Conservation (phyloP, 176 grass and related monocot species). For the Dendrocalamus sinicus region DNA sequence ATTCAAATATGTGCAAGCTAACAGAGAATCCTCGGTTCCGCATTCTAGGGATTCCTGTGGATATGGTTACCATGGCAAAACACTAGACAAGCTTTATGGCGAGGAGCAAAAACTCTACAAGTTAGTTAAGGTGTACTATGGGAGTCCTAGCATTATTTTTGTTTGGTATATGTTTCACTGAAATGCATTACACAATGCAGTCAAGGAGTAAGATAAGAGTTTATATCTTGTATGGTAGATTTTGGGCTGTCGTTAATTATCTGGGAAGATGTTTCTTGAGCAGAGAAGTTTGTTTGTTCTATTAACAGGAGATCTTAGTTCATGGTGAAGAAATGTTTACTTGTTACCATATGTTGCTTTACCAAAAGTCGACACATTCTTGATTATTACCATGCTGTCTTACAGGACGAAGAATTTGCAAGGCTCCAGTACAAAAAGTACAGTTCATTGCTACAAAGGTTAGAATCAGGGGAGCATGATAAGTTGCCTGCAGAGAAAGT, state of each 20-base stretch:
- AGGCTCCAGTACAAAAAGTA: conserved; percentile 74
- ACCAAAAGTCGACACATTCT: neutral
- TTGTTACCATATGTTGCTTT: conserved; percentile 17
- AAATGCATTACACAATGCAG: conserved; percentile 17
- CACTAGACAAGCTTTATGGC: conserved; percentile 75
- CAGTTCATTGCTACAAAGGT: conserved; percentile 60
- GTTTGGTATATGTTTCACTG: conserved; percentile 17
- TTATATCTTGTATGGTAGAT: conserved; percentile 3
- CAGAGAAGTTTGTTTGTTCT: conserved; percentile 3
- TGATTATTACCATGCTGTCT: conserved; percentile 42
- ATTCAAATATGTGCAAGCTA: conserved; percentile 69
- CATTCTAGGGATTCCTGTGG: conserved; percentile 61
- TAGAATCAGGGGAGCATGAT: conserved; percentile 85
- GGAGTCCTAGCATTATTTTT: conserved; percentile 8
- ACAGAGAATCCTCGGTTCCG: conserved; percentile 57
- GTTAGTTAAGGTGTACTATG: conserved; percentile 77
- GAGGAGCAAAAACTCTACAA: conserved; percentile 98
- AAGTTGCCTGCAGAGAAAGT: conserved; percentile 73
- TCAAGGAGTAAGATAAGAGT: conserved; percentile 12
- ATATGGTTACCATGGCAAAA: conserved; percentile 84
- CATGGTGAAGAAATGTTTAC: conserved; percentile 14
- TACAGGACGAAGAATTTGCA: conserved; percentile 83
- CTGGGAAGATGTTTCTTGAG: conserved; percentile 27
- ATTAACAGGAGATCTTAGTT: conserved; percentile 7
- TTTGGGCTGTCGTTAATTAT: conserved; percentile 28